phyloP scores from a whole-genome alignment of 2,329 filamentous ascomycete genomes.

The Pseudocercospora musae region DNA sequence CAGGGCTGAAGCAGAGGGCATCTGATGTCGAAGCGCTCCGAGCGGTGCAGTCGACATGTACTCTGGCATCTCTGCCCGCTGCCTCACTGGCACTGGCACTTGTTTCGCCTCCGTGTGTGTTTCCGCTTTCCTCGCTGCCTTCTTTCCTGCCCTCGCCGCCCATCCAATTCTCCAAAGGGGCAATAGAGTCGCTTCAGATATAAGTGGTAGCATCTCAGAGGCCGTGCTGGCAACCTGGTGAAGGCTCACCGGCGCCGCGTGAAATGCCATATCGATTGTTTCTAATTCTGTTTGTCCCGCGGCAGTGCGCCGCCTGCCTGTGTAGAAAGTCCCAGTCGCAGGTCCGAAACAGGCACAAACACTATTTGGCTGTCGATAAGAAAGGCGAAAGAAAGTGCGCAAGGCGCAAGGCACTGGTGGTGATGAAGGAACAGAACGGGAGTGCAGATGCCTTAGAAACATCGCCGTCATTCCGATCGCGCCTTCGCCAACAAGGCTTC shows the following conservation, averaged over 20 bases:
- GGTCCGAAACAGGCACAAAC: not conserved
- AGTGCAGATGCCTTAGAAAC: not conserved
- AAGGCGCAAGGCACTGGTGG: not conserved
- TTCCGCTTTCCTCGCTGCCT: not conserved
- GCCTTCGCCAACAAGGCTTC: not conserved
- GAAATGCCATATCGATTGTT: constrained; percentile 53
- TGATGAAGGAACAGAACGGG: not conserved
- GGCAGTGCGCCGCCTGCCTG: constrained; percentile 11
- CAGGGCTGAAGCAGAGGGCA: constrained; percentile 4
- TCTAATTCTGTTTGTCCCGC: constrained; percentile 15
- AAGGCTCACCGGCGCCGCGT: constrained; percentile 44
- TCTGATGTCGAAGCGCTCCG: constrained; percentile 5
- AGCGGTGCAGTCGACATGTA: constrained; percentile 23
- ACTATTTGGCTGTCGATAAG: not conserved
- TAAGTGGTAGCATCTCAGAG: constrained; percentile 40
- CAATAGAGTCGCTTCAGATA: constrained; percentile 37
- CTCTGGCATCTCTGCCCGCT: constrained; percentile 3
- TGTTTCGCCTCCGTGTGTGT: constrained; percentile 1
- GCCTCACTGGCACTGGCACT: not conserved
- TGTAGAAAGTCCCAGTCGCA: not conserved
- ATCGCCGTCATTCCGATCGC: not conserved
- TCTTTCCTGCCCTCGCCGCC: not conserved
- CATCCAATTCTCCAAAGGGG: constrained; percentile 17
- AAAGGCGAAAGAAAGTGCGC: not conserved
- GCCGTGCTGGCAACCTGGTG: constrained; percentile 46